Evolutionary conservation across 495 filamentous ascomycete genomes (phyloP).

Genomic region (Podospora pseudocomata): DNA sequence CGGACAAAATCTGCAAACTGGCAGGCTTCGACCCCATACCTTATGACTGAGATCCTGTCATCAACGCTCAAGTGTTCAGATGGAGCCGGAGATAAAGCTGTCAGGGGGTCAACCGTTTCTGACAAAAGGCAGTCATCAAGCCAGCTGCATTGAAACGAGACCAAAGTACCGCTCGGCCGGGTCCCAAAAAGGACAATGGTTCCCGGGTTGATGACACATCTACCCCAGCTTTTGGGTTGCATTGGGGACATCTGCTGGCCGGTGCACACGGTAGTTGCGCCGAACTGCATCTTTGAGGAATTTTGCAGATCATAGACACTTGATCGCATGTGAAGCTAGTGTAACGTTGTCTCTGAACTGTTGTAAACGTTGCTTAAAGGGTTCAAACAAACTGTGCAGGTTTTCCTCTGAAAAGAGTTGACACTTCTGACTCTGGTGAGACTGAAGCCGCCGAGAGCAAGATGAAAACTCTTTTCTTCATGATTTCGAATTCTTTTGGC

Average conservation of each 20-base stretch:
- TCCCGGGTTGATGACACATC: not conserved
- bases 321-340: not conserved
- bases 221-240: not conserved
- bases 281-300: not conserved
- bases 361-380: not conserved
- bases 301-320: not conserved
- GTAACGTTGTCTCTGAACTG: not conserved
- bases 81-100: not conserved
- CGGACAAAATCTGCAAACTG: not conserved
- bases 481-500: too few relatives aligned
- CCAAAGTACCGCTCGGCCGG: not conserved
- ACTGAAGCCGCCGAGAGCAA: not conserved
- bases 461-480: not conserved
- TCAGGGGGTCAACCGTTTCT: not conserved
- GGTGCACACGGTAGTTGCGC: not conserved
- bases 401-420: not conserved
- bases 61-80: not conserved
- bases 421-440: not conserved
- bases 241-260: not conserved
- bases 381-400: not conserved
- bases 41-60: not conserved
- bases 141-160: not conserved
- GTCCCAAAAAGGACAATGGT: not conserved
- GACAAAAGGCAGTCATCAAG: not conserved
- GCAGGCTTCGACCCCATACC: not conserved